These are phyloP conservation scores for Sclerotinia spermophila DNA, from an alignment of 2,329 filamentous ascomycete species.

Conservation along the genomic window DNA sequence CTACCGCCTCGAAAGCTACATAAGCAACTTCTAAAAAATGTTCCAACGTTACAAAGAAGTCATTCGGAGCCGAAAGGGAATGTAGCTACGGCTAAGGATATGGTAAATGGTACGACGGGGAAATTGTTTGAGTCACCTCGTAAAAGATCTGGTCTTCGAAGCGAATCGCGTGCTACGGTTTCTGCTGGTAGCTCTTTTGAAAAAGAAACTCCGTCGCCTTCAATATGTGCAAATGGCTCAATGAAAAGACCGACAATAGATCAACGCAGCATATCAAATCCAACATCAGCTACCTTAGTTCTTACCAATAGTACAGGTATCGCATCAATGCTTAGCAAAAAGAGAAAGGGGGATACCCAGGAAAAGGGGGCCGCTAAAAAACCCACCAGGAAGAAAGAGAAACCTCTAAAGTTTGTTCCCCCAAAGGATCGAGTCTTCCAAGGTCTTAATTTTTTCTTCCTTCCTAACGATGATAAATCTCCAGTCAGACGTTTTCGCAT, in stretches of 20 bases:
- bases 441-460: conserved; percentile 66
- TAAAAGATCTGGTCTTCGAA: conserved; percentile 26
- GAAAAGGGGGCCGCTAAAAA: conserved; percentile 9
- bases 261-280: conserved; percentile 29
- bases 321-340: conserved; percentile 30
- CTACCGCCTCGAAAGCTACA: conserved; percentile 1
- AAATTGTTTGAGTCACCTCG: conserved; percentile 11
- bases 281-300: conserved; percentile 27
- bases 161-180: conserved; percentile 23
- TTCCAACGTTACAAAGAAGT: conserved; percentile 27
- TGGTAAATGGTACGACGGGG: conserved; percentile 21
- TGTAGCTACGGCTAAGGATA: not conserved
- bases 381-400: conserved; percentile 45
- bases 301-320: conserved; percentile 33
- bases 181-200: conserved; percentile 19
- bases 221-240: conserved; percentile 3
- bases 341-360: conserved; percentile 19
- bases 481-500: conserved; percentile 67
- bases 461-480: conserved; percentile 75
- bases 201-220: conserved; percentile 15
- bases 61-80: conserved; percentile 28
- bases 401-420: conserved; percentile 45
- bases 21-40: conserved; percentile 21
- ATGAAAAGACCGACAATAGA: conserved; percentile 17
- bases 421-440: conserved; percentile 57